Evolutionary conservation across 352 stramenopile genomes (phyloP).

Genomic region (Pythium biforme): DNA sequence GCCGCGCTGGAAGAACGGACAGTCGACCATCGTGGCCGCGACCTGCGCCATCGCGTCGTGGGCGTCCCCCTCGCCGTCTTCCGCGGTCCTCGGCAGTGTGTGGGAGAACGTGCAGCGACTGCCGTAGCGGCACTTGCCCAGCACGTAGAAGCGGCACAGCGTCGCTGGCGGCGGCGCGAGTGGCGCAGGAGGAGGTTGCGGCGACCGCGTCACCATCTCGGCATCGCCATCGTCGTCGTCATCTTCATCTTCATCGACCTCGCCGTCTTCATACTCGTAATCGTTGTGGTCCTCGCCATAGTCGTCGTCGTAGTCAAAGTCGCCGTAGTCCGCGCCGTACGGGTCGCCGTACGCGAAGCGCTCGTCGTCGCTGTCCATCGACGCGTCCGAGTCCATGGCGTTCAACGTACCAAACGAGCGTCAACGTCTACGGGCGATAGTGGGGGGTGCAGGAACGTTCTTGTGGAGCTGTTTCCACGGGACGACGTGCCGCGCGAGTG

Average conservation of each 20-base stretch:
- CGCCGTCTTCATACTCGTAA: too few relatives aligned
- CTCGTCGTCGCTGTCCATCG: slow-evolving; percentile 4
- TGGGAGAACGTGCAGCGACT: slow-evolving; percentile 79
- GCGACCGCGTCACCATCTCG: not conserved
- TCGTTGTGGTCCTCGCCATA: slow-evolving; percentile 2
- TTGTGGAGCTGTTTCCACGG: not conserved
- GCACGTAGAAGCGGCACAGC: slow-evolving; percentile 77
- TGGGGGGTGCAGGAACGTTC: not conserved
- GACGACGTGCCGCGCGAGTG: not conserved
- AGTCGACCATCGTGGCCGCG: slow-evolving; percentile 65
- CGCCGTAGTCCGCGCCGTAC: not conserved
- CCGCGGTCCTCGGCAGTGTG: slow-evolving; percentile 27
- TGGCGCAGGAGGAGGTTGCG: not conserved
- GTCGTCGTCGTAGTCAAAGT: not conserved
- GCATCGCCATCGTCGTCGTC: slow-evolving; percentile 8
- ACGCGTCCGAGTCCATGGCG: slow-evolving; percentile 4
- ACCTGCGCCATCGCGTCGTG: slow-evolving; percentile 39
- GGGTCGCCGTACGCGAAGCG: not conserved
- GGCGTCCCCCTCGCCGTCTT: slow-evolving; percentile 7
- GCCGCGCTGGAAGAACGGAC: slow-evolving; percentile 68
- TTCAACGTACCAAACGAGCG: not conserved
- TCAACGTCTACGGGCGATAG: too few relatives aligned
- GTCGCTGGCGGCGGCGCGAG: slow-evolving; percentile 27
- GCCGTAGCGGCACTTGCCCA: slow-evolving; percentile 71
- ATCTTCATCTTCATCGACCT: slow-evolving; percentile 9